Conservation (phyloP, 371 early-diverging fungal species). For the Mortierella sp. region DNA sequence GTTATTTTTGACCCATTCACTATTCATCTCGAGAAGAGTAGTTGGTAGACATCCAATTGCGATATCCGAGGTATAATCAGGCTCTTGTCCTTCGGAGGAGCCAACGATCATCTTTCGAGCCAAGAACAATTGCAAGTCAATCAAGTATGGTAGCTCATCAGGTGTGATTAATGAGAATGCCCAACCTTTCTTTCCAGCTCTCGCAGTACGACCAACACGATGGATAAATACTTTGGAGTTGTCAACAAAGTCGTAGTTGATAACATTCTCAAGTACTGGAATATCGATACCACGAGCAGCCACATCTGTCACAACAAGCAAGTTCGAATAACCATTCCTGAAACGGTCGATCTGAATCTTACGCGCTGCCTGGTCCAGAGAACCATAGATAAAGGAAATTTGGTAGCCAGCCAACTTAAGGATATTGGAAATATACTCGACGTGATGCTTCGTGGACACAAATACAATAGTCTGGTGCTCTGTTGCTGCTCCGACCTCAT, state of each 20-base stretch:
- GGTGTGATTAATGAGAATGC: constrained; percentile 91
- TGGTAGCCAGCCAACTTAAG: constrained; percentile 78
- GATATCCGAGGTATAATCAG: constrained; percentile 87
- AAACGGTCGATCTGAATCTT: constrained; percentile 89
- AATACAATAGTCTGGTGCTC: constrained; percentile 91
- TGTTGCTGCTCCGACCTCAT: constrained; percentile 47
- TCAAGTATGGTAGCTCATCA: constrained; percentile 92
- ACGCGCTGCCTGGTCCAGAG: constrained; percentile 94
- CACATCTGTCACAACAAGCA: constrained; percentile 98
- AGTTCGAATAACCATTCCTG: constrained; percentile 78
- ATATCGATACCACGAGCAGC: constrained; percentile 99
- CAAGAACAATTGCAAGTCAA: constrained; percentile 94
- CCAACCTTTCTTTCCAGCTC: constrained; percentile 95
- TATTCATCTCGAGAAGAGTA: constrained; percentile 72
- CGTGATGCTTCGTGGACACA: constrained; percentile 96
- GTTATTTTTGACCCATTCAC: constrained; percentile 77
- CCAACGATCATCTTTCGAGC: constrained; percentile 81
- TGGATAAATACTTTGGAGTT: constrained; percentile 98
- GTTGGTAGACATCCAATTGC: constrained; percentile 86
- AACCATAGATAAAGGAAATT: constrained; percentile 92
- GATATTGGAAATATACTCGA: constrained; percentile 90
- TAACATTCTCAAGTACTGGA: constrained; percentile 95
- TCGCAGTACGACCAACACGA: constrained; percentile 98
- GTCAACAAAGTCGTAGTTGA: constrained; percentile 97
- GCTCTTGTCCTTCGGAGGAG: constrained; percentile 39